A percentile compares a stretch with the other conserved stretches of the same genome.
These are phyloP conservation scores for Thalassiosira ordinaria DNA, from an alignment of 352 stramenopile species.

Conservation along the genomic window DNA sequence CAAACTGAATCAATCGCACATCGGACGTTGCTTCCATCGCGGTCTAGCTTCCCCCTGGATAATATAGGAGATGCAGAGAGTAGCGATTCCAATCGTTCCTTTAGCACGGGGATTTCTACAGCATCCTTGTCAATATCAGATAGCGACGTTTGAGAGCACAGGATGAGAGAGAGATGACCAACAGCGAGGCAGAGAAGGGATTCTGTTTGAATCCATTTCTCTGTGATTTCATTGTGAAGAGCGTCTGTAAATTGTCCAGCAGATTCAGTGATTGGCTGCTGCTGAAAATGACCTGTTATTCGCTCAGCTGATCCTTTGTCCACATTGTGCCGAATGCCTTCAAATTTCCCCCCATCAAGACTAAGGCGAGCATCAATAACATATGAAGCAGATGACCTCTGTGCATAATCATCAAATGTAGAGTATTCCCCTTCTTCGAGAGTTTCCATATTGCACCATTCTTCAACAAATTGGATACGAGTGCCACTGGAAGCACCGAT, in stretches of 20 bases:
- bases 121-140: slow-evolving; percentile 58
- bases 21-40: slow-evolving; percentile 37
- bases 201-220: slow-evolving; percentile 54
- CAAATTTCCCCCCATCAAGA: slow-evolving; percentile 81
- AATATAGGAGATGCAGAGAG: slow-evolving; percentile 50
- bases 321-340: slow-evolving; percentile 76
- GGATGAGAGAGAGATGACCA: slow-evolving; percentile 71
- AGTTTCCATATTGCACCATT: slow-evolving; percentile 60
- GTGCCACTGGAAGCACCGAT: slow-evolving; percentile 67
- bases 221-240: neutral
- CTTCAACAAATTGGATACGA: slow-evolving; percentile 77
- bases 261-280: neutral
- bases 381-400: slow-evolving; percentile 55
- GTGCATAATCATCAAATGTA: slow-evolving; percentile 41
- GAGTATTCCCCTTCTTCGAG: slow-evolving; percentile 31
- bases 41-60: slow-evolving; percentile 47
- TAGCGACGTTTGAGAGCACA: slow-evolving; percentile 60
- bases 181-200: slow-evolving; percentile 71
- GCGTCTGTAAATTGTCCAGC: neutral
- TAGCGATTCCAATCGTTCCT: slow-evolving; percentile 29
- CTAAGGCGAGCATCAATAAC: slow-evolving; percentile 75
- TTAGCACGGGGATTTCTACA: slow-evolving; percentile 18
- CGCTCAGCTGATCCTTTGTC: slow-evolving; percentile 65
- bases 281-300: slow-evolving; percentile 48
- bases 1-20: slow-evolving; percentile 54